These are phyloP conservation scores for Hypoxylon subgilvum DNA, from an alignment of 495 filamentous ascomycete species.

Conservation along the genomic window DNA sequence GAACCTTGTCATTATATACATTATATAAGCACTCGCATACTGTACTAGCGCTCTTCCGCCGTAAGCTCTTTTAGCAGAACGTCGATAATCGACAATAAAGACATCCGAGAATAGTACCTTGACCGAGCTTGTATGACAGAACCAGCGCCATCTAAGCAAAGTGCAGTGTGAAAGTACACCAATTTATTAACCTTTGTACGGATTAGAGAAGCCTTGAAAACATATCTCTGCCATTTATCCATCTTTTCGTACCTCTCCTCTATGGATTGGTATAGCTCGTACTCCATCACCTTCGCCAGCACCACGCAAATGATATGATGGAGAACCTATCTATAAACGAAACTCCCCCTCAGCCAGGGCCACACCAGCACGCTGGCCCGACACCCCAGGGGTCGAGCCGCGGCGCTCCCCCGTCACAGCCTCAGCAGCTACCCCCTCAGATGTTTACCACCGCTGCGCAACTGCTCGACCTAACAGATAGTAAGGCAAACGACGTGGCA, in stretches of 20 bases:
- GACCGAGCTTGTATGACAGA: not conserved
- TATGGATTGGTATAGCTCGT: conserved; percentile 27
- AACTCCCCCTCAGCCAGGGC: conserved; percentile 43
- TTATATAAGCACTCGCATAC: not conserved
- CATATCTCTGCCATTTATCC: no score
- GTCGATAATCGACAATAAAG: no score
- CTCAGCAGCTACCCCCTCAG: conserved; percentile 73
- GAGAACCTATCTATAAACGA: conserved; percentile 56
- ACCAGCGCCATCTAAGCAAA: not conserved
- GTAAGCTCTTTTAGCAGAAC: conserved; percentile 9
- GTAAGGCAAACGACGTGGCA: conserved; percentile 59
- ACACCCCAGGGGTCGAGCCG: conserved; percentile 29
- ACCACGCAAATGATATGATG: conserved; percentile 49
- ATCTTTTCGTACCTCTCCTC: not conserved
- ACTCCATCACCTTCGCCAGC: conserved; percentile 1
- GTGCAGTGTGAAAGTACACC: no score
- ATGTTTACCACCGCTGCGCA: conserved; percentile 99
- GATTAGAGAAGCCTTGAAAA: no score
- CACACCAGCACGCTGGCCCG: conserved; percentile 30
- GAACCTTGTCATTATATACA: not conserved
- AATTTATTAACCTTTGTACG: no score
- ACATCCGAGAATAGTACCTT: not conserved
- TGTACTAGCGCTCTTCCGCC: conserved; percentile 16
- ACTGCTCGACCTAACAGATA: conserved; percentile 93
- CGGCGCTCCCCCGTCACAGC: conserved; percentile 49